Evolutionary conservation across 176 grass and related monocot species (phyloP).

Genomic region (Dendrocalamus sinicus): DNA sequence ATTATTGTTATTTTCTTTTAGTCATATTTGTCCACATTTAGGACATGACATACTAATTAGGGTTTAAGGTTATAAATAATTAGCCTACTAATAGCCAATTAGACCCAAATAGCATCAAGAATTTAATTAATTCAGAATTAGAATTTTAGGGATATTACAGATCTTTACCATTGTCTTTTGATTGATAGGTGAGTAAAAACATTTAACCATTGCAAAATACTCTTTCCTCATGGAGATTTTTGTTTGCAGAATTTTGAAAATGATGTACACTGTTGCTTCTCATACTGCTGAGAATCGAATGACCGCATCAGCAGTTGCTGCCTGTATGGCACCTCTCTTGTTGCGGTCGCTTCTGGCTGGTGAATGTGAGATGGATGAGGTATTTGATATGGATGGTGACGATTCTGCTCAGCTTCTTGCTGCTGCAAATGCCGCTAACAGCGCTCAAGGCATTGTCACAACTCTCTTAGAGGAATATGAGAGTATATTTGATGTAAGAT

Average conservation of each 20-base stretch:
- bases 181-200: conserved; percentile 20
- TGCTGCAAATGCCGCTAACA: conserved; percentile 96
- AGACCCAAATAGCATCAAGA: too few relatives aligned
- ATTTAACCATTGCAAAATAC: conserved; percentile 18
- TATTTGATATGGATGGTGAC: conserved; percentile 86
- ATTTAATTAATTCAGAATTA: too few relatives aligned
- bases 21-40: too few relatives aligned
- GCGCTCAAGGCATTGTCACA: conserved; percentile 87
- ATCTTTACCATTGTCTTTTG: not conserved
- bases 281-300: conserved; percentile 90
- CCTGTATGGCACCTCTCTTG: conserved; percentile 98
- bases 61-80: too few relatives aligned
- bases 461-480: conserved; percentile 93
- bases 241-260: conserved; percentile 84
- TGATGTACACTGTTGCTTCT: conserved; percentile 89
- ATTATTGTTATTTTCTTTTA: too few relatives aligned
- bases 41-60: too few relatives aligned
- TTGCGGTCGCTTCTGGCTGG: conserved; percentile 97
- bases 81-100: too few relatives aligned
- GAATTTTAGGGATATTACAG: too few relatives aligned
- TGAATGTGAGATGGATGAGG: conserved; percentile 98
- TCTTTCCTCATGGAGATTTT: conserved; percentile 26
- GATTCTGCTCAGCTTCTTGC: conserved; percentile 96
- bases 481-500: conserved; percentile 92
- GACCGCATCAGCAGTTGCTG: conserved; percentile 93